A percentile compares a stretch with the other conserved stretches of the same genome.
Conservation (phyloP, 306 rosid genomes). For the Prunus davidiana region DNA sequence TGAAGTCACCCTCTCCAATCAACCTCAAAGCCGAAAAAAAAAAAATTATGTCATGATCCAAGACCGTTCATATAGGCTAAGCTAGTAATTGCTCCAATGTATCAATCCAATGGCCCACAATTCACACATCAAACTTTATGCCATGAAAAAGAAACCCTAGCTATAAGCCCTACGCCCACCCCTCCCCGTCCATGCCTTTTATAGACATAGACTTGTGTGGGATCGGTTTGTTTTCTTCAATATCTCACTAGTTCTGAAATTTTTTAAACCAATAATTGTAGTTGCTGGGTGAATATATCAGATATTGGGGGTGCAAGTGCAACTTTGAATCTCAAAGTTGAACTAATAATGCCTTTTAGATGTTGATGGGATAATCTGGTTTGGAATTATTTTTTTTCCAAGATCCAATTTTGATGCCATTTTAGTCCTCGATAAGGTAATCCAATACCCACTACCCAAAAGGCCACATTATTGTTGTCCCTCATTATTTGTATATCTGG, state of each 20-base stretch:
- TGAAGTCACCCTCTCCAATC: not conserved
- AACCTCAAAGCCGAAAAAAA: not conserved
- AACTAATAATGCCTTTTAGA: conserved; percentile 1
- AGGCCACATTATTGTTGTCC: conserved; percentile 17
- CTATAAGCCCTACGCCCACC: not conserved
- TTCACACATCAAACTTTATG: conserved; percentile 14
- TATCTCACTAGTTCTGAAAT: not conserved
- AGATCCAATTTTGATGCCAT: conserved; percentile 20
- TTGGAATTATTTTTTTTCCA: not conserved
- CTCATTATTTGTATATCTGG: not conserved
- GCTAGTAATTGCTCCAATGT: not conserved
- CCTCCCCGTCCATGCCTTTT: not conserved
- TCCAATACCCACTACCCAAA: conserved; percentile 34
- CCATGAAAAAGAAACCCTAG: conserved; percentile 7
- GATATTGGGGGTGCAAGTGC: not conserved
- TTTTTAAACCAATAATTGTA: not conserved
- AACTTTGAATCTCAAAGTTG: not conserved
- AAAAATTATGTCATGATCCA: not conserved
- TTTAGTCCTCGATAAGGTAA: conserved; percentile 9
- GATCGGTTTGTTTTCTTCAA: not conserved
- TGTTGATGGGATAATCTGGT: not conserved
- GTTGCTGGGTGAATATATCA: not conserved
- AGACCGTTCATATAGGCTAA: not conserved
- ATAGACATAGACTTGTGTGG: not conserved
- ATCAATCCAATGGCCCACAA: conserved; percentile 21